These are phyloP conservation scores for Phalaenopsis hybrid DNA, from an alignment of 116 monocot species.

Conservation along the genomic window DNA sequence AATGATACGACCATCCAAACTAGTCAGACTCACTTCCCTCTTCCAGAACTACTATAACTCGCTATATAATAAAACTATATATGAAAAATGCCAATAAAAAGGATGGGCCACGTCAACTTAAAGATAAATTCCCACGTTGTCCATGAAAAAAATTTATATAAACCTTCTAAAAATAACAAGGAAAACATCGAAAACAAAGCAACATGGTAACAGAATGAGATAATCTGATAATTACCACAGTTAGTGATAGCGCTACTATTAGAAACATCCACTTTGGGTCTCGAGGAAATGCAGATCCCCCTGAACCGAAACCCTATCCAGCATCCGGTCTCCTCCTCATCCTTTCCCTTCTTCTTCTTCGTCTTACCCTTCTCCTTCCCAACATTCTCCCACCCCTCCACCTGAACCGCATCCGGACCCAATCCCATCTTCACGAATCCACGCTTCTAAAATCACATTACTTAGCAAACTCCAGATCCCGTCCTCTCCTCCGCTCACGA, in stretches of 20 bases:
- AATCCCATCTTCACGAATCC: constrained; percentile 33
- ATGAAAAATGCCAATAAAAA: neutral
- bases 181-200: neutral
- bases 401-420: constrained; percentile 24
- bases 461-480: neutral
- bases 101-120: neutral
- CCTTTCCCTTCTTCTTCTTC: constrained; percentile 16
- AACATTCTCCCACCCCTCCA: constrained; percentile 34
- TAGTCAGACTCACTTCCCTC: neutral
- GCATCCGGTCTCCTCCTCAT: constrained; percentile 41
- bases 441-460: neutral
- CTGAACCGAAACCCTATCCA: constrained; percentile 53
- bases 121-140: neutral
- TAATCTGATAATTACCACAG: constrained; percentile 33
- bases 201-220: neutral
- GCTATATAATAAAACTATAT: neutral
- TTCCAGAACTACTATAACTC: neutral
- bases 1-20: neutral
- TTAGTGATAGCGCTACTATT: constrained; percentile 56
- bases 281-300: constrained; percentile 54
- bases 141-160: neutral
- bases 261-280: constrained; percentile 75
- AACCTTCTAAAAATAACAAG: neutral
- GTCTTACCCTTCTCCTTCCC: constrained; percentile 33
- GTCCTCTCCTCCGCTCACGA: neutral